phyloP scores from a whole-genome alignment of 768 basidiomycete species.

The Amanita subjunquillea region DNA sequence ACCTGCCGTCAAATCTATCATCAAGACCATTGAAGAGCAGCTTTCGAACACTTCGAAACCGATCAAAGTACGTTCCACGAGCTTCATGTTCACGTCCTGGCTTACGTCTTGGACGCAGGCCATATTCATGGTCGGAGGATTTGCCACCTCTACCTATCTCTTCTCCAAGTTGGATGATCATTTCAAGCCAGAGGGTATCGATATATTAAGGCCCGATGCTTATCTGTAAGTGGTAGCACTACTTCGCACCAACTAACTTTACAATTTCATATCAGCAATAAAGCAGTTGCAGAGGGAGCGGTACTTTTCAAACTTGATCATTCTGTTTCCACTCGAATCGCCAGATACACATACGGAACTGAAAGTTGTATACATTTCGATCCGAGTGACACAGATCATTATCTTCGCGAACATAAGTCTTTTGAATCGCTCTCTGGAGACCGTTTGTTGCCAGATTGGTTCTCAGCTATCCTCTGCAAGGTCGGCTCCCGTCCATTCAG shows the following conservation, averaged over 20 bases:
- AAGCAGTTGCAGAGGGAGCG: conserved; percentile 17
- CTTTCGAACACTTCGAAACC: background rate
- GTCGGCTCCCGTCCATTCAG: background rate
- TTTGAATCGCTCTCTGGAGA: conserved; percentile 1
- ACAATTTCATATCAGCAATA: conserved; percentile 10
- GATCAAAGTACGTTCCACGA: background rate
- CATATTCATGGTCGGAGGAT: conserved; percentile 42
- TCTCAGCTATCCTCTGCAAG: conserved; percentile 8
- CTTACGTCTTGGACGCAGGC: conserved; percentile 11
- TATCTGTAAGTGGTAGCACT: conserved; percentile 26
- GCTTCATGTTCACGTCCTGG: no score
- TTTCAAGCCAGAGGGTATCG: conserved; percentile 22
- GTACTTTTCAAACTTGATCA: conserved; percentile 14
- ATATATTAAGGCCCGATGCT: conserved; percentile 30
- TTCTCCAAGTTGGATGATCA: conserved; percentile 27
- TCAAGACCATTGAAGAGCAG: background rate
- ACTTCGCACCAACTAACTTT: background rate
- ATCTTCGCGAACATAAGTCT: background rate
- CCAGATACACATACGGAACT: conserved; percentile 10
- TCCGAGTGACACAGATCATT: conserved; percentile 7
- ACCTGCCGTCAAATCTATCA: no score
- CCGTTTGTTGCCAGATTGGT: conserved; percentile 2
- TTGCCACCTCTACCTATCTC: conserved; percentile 40
- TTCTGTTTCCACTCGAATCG: conserved; percentile 10
- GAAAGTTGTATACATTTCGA: background rate